Evolutionary conservation across 1,284 basidiomycete genomes (phyloP).

Genomic region (Papiliotrema terrestris): DNA sequence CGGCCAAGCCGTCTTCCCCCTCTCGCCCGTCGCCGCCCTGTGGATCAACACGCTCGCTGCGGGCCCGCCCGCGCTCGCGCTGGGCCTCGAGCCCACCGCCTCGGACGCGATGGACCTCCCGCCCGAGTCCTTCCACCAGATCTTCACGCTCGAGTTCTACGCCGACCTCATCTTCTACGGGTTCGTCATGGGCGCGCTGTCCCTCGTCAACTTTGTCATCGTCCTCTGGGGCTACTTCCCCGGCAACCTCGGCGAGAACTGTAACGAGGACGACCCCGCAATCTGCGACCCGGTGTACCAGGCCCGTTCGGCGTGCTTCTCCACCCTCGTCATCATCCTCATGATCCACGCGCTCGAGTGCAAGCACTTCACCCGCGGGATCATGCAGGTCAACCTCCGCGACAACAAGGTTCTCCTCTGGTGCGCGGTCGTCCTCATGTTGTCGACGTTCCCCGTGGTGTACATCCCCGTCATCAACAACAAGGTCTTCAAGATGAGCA

Average conservation of each 20-base stretch:
- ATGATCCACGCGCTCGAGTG: slow-evolving; percentile 49
- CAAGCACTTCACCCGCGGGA: slow-evolving; percentile 44
- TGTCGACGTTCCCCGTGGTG: slow-evolving; percentile 45
- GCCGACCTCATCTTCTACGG: slow-evolving; percentile 64
- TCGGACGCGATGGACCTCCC: slow-evolving; percentile 59
- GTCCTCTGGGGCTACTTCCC: slow-evolving; percentile 56
- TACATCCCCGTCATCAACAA: slow-evolving; percentile 49
- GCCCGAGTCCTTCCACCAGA: slow-evolving; percentile 54
- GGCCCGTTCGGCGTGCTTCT: slow-evolving; percentile 57
- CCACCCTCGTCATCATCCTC: slow-evolving; percentile 56
- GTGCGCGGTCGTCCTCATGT: slow-evolving; percentile 44
- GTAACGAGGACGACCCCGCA: slow-evolving; percentile 51
- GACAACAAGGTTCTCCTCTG: slow-evolving; percentile 58
- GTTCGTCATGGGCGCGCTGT: slow-evolving; percentile 59
- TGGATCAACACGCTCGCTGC: slow-evolving; percentile 58
- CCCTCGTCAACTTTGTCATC: slow-evolving; percentile 56
- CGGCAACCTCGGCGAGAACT: slow-evolving; percentile 54
- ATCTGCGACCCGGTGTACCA: slow-evolving; percentile 52
- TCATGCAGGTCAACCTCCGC: slow-evolving; percentile 55
- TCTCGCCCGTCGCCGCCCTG: slow-evolving; percentile 63
- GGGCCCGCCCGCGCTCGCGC: slow-evolving; percentile 59
- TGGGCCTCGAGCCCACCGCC: slow-evolving; percentile 60
- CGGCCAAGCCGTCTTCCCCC: slow-evolving; percentile 61
- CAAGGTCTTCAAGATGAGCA: slow-evolving; percentile 43
- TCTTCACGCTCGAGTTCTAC: slow-evolving; percentile 57